phyloP scores from a whole-genome alignment of 768 basidiomycete genomes.

The Lactifluus pinguis region DNA sequence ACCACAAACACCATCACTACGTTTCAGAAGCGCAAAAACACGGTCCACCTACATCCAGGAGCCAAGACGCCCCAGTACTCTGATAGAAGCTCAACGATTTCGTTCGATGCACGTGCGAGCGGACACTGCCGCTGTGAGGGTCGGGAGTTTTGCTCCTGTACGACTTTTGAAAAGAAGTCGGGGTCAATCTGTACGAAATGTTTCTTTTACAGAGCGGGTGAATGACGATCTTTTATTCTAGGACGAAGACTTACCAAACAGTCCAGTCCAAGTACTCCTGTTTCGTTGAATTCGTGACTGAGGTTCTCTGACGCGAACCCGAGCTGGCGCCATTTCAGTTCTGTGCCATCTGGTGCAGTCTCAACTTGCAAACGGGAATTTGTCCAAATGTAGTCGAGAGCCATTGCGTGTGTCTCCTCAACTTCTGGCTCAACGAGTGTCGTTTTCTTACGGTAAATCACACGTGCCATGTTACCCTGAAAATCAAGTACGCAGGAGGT shows the following conservation, averaged over 20 bases:
- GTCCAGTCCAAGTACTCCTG: slow-evolving; percentile 74
- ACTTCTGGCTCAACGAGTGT: slow-evolving; percentile 63
- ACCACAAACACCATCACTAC: neutral
- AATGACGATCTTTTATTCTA: neutral
- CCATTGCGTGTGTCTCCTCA: slow-evolving; percentile 47
- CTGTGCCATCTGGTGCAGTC: slow-evolving; percentile 37
- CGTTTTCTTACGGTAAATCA: slow-evolving; percentile 73
- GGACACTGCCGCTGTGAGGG: slow-evolving; percentile 71
- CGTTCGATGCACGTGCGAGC: slow-evolving; percentile 74
- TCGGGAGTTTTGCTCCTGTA: slow-evolving; percentile 73
- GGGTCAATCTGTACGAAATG: slow-evolving; percentile 60
- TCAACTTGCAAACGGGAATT: slow-evolving; percentile 49
- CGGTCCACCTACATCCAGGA: slow-evolving; percentile 57
- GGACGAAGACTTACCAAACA: slow-evolving; percentile 48
- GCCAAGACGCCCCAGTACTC: slow-evolving; percentile 83
- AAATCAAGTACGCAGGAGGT: slow-evolving; percentile 81
- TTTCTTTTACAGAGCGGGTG: slow-evolving; percentile 32
- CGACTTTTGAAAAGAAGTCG: slow-evolving; percentile 69
- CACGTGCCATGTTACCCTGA: slow-evolving; percentile 75
- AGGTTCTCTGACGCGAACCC: slow-evolving; percentile 75
- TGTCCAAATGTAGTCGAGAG: slow-evolving; percentile 62
- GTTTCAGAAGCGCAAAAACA: neutral
- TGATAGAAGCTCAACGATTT: slow-evolving; percentile 74
- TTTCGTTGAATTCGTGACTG: slow-evolving; percentile 64
- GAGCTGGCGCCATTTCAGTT: slow-evolving; percentile 64